Evolutionary conservation across 1,139 yeast genomes (phyloP), one percentile per base, ranked within the genome.

Genomic region (Yamadazyma pseudoaaseri): DNA sequence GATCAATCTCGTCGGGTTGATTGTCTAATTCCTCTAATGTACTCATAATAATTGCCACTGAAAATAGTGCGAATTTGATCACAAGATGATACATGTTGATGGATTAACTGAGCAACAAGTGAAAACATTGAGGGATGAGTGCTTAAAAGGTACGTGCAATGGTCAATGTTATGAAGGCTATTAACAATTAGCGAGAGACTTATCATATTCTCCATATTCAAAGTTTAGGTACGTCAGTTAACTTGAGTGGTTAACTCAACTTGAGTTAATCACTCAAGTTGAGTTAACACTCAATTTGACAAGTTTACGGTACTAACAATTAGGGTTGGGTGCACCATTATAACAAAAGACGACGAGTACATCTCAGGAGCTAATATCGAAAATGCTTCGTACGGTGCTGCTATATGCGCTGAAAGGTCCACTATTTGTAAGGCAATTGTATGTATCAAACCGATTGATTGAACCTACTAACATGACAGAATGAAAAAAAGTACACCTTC

Each of bases 321-420:
- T 29, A 72, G 90, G 30, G 98, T 92, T 2, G 97, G 97, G 0
- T 86, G 96, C 35, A 77, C 81, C 1, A 49, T 90, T 1, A 51
- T 85, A 20, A 70, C 87, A 0, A 53, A 53, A 1, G 59, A 66
- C 7, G 84, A 79, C 3, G 61, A 64, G 14, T 65, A 56, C 29
- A 60, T 81, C 22, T 56, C 61, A 9, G 98, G 97, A 3, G 95
- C 95, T 31, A 92, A 92, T 48, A 79, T 92, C 16, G 98, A 92
- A 54, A 92, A 90, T 54, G 97, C 97, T 3, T 80, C 94, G 27
- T 90, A 85, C 51, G 94, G 92, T 8, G 97, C 84, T 0, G 73
- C 85, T 2, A 79, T 89, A 12, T 92, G 98, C 57, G 98, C 98
- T 2, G 98, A 92, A 54, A 66, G 96, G 36, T 72, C 87, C 1